Evolutionary conservation across 2,329 filamentous ascomycete genomes (phyloP), one percentile per base, ranked within the genome.

Genomic region (Lasiodiplodia gonubiensis): DNA sequence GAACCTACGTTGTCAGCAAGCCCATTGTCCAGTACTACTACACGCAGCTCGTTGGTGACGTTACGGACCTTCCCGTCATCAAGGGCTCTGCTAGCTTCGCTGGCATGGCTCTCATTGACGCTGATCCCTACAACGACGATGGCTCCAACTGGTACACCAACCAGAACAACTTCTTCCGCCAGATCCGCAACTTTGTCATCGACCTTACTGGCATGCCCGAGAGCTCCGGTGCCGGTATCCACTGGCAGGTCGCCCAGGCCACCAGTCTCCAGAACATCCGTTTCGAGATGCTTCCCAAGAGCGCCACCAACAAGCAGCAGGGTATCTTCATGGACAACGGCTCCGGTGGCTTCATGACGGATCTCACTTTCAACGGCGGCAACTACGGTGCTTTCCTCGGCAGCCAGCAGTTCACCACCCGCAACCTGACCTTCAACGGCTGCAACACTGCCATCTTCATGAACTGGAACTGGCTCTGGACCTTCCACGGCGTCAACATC

Each of bases 11-110:
- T 21, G 89, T 98, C 72, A 92, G 89, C 76, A 86, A 84, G 74
- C 92, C 94, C 25, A 88, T 98, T 71, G 81, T 93, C 63, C 90
- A 93, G 77, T 90, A 90, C 79, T 98, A 98, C 85, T 97, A 97
- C 83, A 97, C 94, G 11, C 93, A 97, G 78, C 88, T 98, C 69
- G 85, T 97, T 42, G 94, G 94, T 67, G 93, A 98, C 81, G 89
- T 90, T 59, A 76, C 87, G 73, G 83, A 86, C 70, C 79, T 90
- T 16, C 93, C 94, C 0, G 90, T 89, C 0, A 84, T 97, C 78
- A 93, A 94, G 82, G 82, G 80, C 27, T 73, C 76, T n/a, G 68
- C 77, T 2, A 71, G 72, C 73, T 99, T 98, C 75, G 71, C 83
- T 2, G 95, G 94, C 55, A 96, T 97, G 83, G 94, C 91, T 52